phyloP scores from a whole-genome alignment of 495 filamentous ascomycete genomes.

The Aspergillus hancockii region DNA sequence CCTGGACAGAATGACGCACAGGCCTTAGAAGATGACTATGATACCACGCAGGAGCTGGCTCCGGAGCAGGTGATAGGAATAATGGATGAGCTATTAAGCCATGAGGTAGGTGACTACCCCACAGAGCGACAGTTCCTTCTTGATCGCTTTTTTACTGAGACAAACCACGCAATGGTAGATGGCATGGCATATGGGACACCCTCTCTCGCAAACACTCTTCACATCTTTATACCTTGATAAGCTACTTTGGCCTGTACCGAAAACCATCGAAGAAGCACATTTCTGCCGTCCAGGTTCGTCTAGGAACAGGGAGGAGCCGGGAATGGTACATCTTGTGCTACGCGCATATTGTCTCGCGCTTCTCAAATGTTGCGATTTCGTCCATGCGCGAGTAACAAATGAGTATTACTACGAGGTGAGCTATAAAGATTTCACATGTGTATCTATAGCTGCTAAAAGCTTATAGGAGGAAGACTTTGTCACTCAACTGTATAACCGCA shows the following conservation, averaged over 20 bases:
- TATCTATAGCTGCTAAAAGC: slow-evolving; percentile 9
- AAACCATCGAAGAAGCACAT: slow-evolving; percentile 65
- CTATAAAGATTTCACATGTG: slow-evolving; percentile 11
- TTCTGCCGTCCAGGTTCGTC: slow-evolving; percentile 53
- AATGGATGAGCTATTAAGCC: slow-evolving; percentile 89
- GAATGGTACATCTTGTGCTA: slow-evolving; percentile 66
- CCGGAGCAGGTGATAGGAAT: slow-evolving; percentile 86
- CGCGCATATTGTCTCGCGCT: slow-evolving; percentile 84
- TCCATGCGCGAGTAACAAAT: slow-evolving; percentile 68
- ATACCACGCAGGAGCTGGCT: slow-evolving; percentile 65
- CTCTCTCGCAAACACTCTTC: slow-evolving; percentile 90
- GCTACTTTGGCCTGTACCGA: slow-evolving; percentile 71
- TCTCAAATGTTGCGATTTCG: slow-evolving; percentile 79
- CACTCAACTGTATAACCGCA: slow-evolving; percentile 81
- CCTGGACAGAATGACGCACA: slow-evolving; percentile 64
- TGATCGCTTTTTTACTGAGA: slow-evolving; percentile 22
- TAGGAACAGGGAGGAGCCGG: slow-evolving; percentile 33
- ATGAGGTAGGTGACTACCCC: slow-evolving; percentile 61
- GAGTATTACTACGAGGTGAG: slow-evolving; percentile 88
- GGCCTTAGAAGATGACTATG: slow-evolving; percentile 79
- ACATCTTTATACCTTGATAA: slow-evolving; percentile 92
- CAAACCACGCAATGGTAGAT: slow-evolving; percentile 54
- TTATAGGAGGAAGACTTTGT: slow-evolving; percentile 92
- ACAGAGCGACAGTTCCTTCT: background rate
- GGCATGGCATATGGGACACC: slow-evolving; percentile 95